phyloP scores from a whole-genome alignment of 2,329 filamentous ascomycete species.

The Penicillium hordei region DNA sequence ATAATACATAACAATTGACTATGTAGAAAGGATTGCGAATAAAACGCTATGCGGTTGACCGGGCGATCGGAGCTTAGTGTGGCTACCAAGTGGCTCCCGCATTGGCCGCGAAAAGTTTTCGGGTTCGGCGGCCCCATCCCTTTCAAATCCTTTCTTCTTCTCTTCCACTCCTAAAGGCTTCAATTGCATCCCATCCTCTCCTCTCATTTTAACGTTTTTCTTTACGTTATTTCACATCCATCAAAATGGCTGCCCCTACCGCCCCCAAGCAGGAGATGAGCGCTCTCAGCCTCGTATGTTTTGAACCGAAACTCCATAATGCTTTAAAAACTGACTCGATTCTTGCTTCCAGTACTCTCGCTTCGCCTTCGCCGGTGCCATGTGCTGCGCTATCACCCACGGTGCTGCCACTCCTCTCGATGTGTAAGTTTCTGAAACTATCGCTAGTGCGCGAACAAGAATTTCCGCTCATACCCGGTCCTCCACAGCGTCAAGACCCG shows the following conservation, averaged over 20 bases:
- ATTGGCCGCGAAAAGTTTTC: conserved; percentile 38
- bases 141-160: conserved; percentile 28
- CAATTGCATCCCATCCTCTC: conserved; percentile 17
- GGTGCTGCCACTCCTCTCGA: conserved; percentile 95
- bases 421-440: conserved; percentile 71
- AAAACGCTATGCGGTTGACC: conserved; percentile 1
- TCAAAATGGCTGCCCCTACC: conserved; percentile 44
- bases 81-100: conserved; percentile 19
- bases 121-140: conserved; percentile 29
- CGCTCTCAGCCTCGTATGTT: conserved; percentile 60
- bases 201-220: conserved; percentile 17
- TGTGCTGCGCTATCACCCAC: conserved; percentile 98
- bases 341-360: conserved; percentile 55
- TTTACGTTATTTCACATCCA: conserved; percentile 18
- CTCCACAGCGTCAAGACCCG: conserved; percentile 80
- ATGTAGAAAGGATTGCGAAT: not conserved
- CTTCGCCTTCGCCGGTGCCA: conserved; percentile 94
- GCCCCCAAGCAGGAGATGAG: conserved; percentile 56
- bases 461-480: not conserved
- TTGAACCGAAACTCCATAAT: conserved; percentile 50
- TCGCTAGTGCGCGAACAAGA: not conserved
- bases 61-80: conserved; percentile 7
- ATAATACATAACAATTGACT: not conserved
- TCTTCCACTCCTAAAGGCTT: conserved; percentile 17
- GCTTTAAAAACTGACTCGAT: not conserved